phyloP scores from a whole-genome alignment of 352 stramenopile genomes.

The Globisporangium abappressorium region DNA sequence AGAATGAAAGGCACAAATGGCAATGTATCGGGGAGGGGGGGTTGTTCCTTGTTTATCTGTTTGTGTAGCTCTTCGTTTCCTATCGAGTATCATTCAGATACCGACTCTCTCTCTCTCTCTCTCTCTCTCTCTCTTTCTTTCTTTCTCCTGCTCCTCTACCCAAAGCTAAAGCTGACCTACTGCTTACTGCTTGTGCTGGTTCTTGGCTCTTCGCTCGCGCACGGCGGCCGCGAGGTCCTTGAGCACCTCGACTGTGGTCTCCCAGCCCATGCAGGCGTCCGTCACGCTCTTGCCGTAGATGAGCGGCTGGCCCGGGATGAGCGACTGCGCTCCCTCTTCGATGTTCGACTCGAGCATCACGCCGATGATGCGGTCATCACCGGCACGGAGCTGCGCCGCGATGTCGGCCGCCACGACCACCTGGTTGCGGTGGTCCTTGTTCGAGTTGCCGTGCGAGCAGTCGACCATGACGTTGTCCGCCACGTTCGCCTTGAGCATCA shows the following conservation, averaged over 20 bases:
- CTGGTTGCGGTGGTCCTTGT: slow-evolving; percentile 89
- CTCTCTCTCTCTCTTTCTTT: background rate
- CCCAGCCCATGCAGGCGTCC: slow-evolving; percentile 88
- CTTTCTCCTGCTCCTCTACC: background rate
- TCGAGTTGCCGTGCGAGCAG: slow-evolving; percentile 90
- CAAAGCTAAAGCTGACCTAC: background rate
- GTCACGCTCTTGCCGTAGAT: slow-evolving; percentile 90
- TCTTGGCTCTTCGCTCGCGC: slow-evolving; percentile 63
- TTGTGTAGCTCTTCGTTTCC: slow-evolving; percentile 1
- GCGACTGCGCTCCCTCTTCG: slow-evolving; percentile 72
- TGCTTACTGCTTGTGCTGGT: slow-evolving; percentile 23
- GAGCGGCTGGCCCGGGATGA: slow-evolving; percentile 71
- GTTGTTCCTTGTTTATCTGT: slow-evolving; percentile 7
- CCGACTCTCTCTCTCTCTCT: slow-evolving; percentile 6
- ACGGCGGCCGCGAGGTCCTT: slow-evolving; percentile 72
- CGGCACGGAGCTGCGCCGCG: slow-evolving; percentile 60
- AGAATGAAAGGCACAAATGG: background rate
- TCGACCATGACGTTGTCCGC: slow-evolving; percentile 88
- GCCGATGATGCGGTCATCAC: slow-evolving; percentile 78
- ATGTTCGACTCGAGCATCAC: slow-evolving; percentile 91
- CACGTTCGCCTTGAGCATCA: slow-evolving; percentile 85
- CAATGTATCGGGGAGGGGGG: background rate
- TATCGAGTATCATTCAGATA: background rate
- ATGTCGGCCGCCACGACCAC: slow-evolving; percentile 69
- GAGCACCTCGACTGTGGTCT: slow-evolving; percentile 71